These are phyloP conservation scores for Coemansia sp. DNA, from an alignment of 192 early-diverging fungal genomes.

Conservation along the genomic window DNA sequence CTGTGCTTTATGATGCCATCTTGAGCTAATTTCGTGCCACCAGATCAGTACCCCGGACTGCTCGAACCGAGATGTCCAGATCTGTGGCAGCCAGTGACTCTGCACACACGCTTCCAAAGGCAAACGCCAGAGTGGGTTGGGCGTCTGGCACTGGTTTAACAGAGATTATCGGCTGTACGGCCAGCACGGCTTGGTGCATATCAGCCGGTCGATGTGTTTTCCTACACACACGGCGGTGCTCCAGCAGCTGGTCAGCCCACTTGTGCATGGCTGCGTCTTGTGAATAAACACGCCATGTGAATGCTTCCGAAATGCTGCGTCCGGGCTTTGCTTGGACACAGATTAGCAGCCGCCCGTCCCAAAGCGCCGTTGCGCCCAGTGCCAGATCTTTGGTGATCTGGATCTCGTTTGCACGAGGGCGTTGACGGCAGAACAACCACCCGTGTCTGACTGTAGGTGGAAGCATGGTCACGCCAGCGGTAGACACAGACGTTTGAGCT, in stretches of 20 bases:
- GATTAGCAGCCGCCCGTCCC: slow-evolving; percentile 34
- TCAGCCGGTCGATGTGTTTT: slow-evolving; percentile 1
- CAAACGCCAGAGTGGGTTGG: slow-evolving; percentile 12
- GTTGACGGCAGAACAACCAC: slow-evolving; percentile 45
- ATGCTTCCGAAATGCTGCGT: not conserved
- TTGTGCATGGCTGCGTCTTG: slow-evolving; percentile 20
- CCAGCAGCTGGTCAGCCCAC: slow-evolving; percentile 11
- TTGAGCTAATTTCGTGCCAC: not conserved
- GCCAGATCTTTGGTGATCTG: not conserved
- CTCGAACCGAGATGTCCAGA: slow-evolving; percentile 15
- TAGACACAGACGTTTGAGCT: not conserved
- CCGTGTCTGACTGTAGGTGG: slow-evolving; percentile 21
- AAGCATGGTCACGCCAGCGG: slow-evolving; percentile 30
- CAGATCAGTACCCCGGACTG: slow-evolving; percentile 1
- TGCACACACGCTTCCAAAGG: slow-evolving; percentile 21
- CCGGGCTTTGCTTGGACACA: not conserved
- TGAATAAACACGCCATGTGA: slow-evolving; percentile 24
- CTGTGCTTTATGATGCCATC: too few relatives aligned
- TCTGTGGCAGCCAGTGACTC: not conserved
- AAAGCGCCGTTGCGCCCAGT: slow-evolving; percentile 20
- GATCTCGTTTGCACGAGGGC: slow-evolving; percentile 28
- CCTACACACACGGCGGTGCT: slow-evolving; percentile 17
- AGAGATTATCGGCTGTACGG: slow-evolving; percentile 29
- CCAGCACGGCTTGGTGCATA: slow-evolving; percentile 14
- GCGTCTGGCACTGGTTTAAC: not conserved